These are phyloP conservation scores for Cercospora janseana DNA, from an alignment of 2,329 filamentous ascomycete genomes.

Conservation along the genomic window DNA sequence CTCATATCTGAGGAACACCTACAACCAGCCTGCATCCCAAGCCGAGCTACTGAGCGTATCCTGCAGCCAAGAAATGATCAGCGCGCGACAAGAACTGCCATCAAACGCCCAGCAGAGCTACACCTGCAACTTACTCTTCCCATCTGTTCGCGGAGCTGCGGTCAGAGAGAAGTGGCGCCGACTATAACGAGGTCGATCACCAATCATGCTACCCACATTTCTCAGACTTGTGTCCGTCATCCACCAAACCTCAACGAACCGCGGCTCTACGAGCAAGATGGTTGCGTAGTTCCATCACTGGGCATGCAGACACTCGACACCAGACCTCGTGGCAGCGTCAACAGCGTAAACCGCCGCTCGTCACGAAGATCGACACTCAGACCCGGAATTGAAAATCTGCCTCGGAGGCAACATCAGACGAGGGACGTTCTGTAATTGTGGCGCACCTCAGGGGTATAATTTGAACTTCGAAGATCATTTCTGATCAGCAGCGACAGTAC, in stretches of 20 bases:
- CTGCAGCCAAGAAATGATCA: conserved; percentile 10
- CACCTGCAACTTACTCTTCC: background rate
- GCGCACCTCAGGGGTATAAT: conserved; percentile 7
- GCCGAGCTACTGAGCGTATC: background rate
- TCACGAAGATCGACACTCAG: conserved; percentile 14
- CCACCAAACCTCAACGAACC: background rate
- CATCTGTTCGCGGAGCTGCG: conserved; percentile 2
- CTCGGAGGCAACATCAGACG: conserved; percentile 14
- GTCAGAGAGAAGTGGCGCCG: conserved; percentile 1
- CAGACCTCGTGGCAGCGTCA: conserved; percentile 10
- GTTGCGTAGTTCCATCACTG: too few relatives aligned
- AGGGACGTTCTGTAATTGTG: conserved; percentile 6
- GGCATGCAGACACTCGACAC: background rate
- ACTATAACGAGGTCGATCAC: background rate
- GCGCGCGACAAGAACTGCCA: conserved; percentile 8
- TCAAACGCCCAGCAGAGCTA: conserved; percentile 10
- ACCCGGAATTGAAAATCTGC: background rate
- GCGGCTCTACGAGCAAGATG: too few relatives aligned
- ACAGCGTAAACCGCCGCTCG: conserved; percentile 1
- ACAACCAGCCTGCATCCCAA: background rate
- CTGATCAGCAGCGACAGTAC: conserved; percentile 13
- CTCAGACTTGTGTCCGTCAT: background rate
- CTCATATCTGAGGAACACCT: background rate
- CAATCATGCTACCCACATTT: conserved; percentile 13
- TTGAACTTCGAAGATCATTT: too few relatives aligned